Evolutionary conservation across 257 asterid genomes (phyloP), one percentile per base, ranked within the genome.

Genomic region (Pogostemon cablin): DNA sequence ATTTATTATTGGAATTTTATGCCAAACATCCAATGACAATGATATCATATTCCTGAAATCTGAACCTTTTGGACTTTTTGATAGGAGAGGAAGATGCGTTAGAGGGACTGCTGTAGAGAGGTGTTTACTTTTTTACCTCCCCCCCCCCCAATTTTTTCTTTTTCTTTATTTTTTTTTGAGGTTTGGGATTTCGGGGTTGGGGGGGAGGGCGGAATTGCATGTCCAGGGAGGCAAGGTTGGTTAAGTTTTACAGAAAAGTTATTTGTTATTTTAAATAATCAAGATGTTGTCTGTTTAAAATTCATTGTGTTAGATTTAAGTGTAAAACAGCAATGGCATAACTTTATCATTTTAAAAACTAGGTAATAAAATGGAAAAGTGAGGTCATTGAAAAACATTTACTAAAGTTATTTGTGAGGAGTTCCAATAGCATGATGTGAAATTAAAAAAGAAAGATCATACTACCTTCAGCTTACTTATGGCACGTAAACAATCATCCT

Each of bases 401-500:
- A 25, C 32, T 25, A 25, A 25, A 25, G 1, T 25, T 25, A 25
- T 25, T 25, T 25, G 32, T 25, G 32, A 25, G 32, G 52, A 11
- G 9, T 47, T 46, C 65, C 69, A 65, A 17, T 56, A 56, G 46
- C 50, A 65, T 3, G 35, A 20, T 1, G 11, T 37, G 11, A 75
- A 12, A 37, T 7, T 39, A 12, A 54, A 35, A 65, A 61, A 72
- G 25, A 44, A 10, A 58, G 59, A 77, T 7, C 41, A 39, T 11
- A 57, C 39, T 85, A 91, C 99, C 98, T 95, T 95, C 71, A 95
- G 90, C 81, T 95, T 95, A 81, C 99, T 89, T 39, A 95, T 91
- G 52, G 99, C 99, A 72, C 99, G 98, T 78, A 95, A 81, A 76
- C 98, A 95, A 66, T 95, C 99, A 85, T 95, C 98, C 81, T 89